A percentile compares a stretch with the other conserved stretches of the same genome.
Evolutionary conservation across 108 stramenopile genomes (phyloP).

Genomic region (Cafeteria roenbergensis): DNA sequence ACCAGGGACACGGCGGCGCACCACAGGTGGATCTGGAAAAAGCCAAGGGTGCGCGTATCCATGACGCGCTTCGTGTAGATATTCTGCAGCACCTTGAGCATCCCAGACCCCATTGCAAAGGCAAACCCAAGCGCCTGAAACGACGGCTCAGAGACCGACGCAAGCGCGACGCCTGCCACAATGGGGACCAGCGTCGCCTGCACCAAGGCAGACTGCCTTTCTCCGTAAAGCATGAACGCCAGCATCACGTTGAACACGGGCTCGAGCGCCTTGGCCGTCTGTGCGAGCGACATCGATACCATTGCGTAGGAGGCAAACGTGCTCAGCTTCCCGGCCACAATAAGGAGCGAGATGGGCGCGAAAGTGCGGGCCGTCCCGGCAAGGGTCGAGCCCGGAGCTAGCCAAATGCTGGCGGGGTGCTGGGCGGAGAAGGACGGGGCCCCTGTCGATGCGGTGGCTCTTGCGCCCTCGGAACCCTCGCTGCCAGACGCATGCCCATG

Average conservation of each 20-base stretch:
- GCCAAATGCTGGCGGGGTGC: background rate
- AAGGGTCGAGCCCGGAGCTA: background rate
- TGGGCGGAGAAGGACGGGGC: background rate
- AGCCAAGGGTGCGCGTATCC: background rate
- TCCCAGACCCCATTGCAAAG: background rate
- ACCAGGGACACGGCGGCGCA: background rate
- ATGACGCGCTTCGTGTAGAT: constrained; percentile 14
- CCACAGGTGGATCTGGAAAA: constrained; percentile 7
- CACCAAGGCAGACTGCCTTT: background rate
- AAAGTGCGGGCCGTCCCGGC: no score
- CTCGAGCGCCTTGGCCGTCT: constrained; percentile 6
- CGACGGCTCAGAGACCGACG: background rate
- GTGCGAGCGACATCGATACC: constrained; percentile 1
- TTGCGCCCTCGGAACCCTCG: background rate
- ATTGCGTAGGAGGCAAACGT: background rate
- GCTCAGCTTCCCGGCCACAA: background rate
- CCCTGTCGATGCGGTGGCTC: background rate
- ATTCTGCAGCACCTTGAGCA: constrained; percentile 11
- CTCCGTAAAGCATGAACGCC: background rate
- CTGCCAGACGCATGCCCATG: background rate
- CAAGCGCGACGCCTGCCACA: background rate
- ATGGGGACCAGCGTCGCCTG: constrained; percentile 4
- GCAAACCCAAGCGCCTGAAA: background rate
- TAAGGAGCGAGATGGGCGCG: background rate
- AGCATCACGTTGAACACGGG: constrained; percentile 11